These are phyloP conservation scores for Cladorrhinum sp. DNA, from an alignment of 2,329 filamentous ascomycete species.

Conservation along the genomic window DNA sequence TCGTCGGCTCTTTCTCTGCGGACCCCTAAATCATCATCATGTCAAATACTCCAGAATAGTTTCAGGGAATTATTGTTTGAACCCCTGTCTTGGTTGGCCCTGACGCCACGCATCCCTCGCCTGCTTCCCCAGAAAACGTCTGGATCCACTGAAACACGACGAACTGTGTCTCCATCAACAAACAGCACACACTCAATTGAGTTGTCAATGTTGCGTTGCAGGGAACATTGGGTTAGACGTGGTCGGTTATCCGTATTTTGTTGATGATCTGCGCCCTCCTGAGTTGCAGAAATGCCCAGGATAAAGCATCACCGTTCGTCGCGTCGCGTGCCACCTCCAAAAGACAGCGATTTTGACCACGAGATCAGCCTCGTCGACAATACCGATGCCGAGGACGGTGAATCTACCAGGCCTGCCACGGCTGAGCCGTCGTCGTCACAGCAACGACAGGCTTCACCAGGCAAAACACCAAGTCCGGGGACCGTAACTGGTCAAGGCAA, in stretches of 20 bases:
- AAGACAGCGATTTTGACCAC: slow-evolving; percentile 65
- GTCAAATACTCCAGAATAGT: neutral
- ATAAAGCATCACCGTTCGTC: slow-evolving; percentile 44
- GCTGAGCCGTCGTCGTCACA: slow-evolving; percentile 18
- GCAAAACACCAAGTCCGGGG: neutral
- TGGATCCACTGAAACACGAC: neutral
- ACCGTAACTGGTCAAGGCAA: neutral
- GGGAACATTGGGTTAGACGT: neutral
- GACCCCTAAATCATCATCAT: slow-evolving; percentile 1
- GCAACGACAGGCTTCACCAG: neutral
- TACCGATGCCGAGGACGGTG: slow-evolving; percentile 19
- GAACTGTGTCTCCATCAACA: slow-evolving; percentile 1
- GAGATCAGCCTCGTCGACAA: slow-evolving; percentile 63
- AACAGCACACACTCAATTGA: neutral
- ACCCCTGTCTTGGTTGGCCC: neutral
- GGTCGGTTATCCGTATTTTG: neutral
- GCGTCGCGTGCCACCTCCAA: slow-evolving; percentile 53
- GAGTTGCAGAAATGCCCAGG: slow-evolving; percentile 37
- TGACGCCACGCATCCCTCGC: neutral
- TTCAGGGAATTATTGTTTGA: neutral
- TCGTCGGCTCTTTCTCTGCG: neutral
- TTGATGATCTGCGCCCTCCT: slow-evolving; percentile 14
- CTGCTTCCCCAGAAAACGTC: neutral
- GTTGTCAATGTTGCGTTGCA: slow-evolving; percentile 9
- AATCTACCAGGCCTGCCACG: slow-evolving; percentile 2